phyloP scores from a whole-genome alignment of 257 asterid species.

The Salvia miltiorrhiza region DNA sequence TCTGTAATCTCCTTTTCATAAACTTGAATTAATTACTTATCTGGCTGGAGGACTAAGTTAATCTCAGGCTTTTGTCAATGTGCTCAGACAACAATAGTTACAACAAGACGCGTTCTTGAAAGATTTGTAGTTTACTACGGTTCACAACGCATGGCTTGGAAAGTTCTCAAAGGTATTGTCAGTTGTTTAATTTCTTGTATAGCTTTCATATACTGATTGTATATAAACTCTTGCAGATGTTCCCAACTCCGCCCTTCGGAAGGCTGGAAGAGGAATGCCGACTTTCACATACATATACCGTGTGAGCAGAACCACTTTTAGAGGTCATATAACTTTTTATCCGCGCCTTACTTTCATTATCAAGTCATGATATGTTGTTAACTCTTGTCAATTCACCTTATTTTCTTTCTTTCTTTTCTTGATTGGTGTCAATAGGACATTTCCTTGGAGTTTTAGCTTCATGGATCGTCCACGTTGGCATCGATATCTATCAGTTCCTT shows the following conservation, averaged over 20 bases:
- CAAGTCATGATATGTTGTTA: not conserved
- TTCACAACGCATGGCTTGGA: constrained; percentile 96
- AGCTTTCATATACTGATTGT: constrained; percentile 3
- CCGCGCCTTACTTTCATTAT: not conserved
- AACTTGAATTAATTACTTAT: not conserved
- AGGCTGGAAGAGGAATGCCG: constrained; percentile 77
- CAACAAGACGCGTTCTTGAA: constrained; percentile 80
- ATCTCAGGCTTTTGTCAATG: not conserved
- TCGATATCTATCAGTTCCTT: constrained; percentile 61
- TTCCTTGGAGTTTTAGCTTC: constrained; percentile 84
- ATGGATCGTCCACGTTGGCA: constrained; percentile 81
- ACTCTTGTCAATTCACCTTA: constrained; percentile 4
- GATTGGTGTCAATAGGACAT: constrained; percentile 52
- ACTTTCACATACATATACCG: constrained; percentile 42
- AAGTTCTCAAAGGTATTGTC: constrained; percentile 79
- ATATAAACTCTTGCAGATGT: constrained; percentile 42
- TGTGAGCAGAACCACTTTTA: constrained; percentile 70
- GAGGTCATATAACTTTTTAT: constrained; percentile 49
- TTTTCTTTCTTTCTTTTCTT: not conserved
- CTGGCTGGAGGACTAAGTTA: not conserved
- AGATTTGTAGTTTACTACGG: constrained; percentile 78
- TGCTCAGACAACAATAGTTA: constrained; percentile 65
- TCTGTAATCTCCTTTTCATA: not conserved
- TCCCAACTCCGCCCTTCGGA: constrained; percentile 83
- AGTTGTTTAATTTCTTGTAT: not conserved